A percentile compares a stretch with the other conserved stretches of the same genome.
Conservation (phyloP, 2,329 filamentous ascomycete genomes). For the Pseudohalonectria lignicola region DNA sequence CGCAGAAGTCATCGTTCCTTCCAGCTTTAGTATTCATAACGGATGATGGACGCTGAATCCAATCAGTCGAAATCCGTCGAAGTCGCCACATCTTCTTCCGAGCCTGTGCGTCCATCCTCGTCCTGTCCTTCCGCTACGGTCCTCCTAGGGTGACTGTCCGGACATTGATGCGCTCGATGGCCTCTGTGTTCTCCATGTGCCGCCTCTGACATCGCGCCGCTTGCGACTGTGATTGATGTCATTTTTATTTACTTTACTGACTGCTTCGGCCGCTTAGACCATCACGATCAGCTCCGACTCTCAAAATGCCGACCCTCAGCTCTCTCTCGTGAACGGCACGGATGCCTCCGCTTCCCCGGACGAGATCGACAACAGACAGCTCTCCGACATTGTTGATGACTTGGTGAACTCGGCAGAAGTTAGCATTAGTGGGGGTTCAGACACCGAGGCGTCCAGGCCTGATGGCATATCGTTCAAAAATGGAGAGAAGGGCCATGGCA, state of each 20-base stretch:
- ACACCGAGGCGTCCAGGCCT: constrained; percentile 59
- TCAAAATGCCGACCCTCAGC: constrained; percentile 35
- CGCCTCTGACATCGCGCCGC: too few species aligned
- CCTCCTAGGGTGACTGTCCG: too few species aligned
- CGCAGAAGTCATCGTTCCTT: constrained; percentile 3
- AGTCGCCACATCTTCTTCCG: constrained; percentile 36
- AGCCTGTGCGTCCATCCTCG: constrained; percentile 20
- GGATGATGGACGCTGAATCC: constrained; percentile 57
- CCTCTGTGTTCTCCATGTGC: too few species aligned
- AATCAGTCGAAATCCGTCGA: constrained; percentile 40
- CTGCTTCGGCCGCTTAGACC: constrained; percentile 17
- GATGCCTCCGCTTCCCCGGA: constrained; percentile 27
- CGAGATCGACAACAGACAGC: constrained; percentile 46
- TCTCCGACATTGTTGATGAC: constrained; percentile 45
- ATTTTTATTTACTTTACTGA: too few species aligned
- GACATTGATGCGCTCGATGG: too few species aligned
- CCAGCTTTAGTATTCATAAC: constrained; percentile 27
- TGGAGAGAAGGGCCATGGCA: constrained; percentile 47
- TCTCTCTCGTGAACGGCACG: constrained; percentile 38
- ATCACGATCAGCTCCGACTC: constrained; percentile 24
- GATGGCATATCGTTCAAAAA: constrained; percentile 43
- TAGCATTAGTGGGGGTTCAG: constrained; percentile 64
- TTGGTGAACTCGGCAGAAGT: constrained; percentile 51
- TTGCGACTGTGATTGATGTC: too few species aligned
- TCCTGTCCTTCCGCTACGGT: not conserved